A percentile compares a stretch with the other conserved stretches of the same genome.
phyloP scores from a whole-genome alignment of 2,329 filamentous ascomycete species.

The Ceratocystis cubensis region DNA sequence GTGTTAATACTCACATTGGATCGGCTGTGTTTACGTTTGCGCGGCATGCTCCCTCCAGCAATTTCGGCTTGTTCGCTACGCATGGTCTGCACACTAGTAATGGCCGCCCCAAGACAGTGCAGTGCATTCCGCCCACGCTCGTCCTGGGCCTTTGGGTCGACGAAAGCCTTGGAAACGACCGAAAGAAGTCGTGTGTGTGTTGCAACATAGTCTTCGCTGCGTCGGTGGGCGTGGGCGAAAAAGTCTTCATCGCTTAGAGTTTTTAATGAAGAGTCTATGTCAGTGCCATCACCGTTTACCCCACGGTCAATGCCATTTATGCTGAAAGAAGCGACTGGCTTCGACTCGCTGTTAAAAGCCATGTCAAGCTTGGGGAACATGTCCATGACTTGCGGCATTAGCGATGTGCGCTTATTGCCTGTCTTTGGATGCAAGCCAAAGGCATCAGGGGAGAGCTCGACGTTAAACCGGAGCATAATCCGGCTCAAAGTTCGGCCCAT shows the following conservation, averaged over 20 bases:
- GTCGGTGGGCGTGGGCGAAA: conserved; percentile 2
- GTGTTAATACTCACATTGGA: conserved; percentile 12
- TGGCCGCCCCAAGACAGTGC: conserved; percentile 45
- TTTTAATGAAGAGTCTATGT: not conserved
- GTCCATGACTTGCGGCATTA: not conserved
- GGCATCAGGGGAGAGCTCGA: conserved; percentile 34
- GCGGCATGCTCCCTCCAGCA: conserved; percentile 11
- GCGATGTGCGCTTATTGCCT: not conserved
- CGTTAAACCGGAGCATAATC: conserved; percentile 29
- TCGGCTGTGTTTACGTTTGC: conserved; percentile 32
- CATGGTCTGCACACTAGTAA: conserved; percentile 31
- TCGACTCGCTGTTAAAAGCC: not conserved
- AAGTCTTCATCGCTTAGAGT: conserved; percentile 15
- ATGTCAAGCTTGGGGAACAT: not conserved
- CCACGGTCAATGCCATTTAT: not conserved
- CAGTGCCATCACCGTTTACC: not conserved
- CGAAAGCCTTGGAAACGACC: conserved; percentile 22
- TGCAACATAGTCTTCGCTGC: conserved; percentile 20
- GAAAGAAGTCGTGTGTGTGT: conserved; percentile 21
- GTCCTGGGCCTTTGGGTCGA: conserved; percentile 27
- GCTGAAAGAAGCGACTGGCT: not conserved
- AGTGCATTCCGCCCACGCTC: conserved; percentile 41
- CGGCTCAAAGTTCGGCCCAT: conserved; percentile 22
- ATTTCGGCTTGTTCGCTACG: conserved; percentile 9
- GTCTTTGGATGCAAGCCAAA: conserved; percentile 31